phyloP scores from a whole-genome alignment of 208 protist genomes.

The Leishmania gerbilli region DNA sequence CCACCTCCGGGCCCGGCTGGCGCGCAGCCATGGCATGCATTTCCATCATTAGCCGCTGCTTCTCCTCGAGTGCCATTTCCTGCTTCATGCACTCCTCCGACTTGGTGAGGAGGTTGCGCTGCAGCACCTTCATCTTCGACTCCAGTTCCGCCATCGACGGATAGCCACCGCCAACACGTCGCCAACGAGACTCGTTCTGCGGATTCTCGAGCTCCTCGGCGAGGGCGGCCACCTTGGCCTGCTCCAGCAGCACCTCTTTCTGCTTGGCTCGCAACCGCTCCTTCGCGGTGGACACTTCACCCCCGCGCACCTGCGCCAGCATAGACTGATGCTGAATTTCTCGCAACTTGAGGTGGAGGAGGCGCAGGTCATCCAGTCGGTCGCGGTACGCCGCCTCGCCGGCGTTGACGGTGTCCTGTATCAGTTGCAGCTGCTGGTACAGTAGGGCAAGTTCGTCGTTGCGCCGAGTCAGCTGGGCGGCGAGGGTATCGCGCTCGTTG shows the following conservation, averaged over 20 bases:
- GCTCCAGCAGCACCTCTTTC: constrained; percentile 62
- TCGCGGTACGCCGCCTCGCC: constrained; percentile 96
- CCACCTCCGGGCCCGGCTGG: constrained; percentile 95
- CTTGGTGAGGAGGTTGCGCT: constrained; percentile 96
- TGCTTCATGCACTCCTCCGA: constrained; percentile 97
- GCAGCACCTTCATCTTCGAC: constrained; percentile 94
- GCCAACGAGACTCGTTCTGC: constrained; percentile 91
- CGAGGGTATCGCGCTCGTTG: constrained; percentile 95
- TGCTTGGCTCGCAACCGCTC: constrained; percentile 47
- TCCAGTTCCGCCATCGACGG: constrained; percentile 94
- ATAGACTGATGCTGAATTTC: constrained; percentile 91
- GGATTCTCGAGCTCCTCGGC: constrained; percentile 97
- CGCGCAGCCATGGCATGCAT: constrained; percentile 94
- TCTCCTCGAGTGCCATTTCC: constrained; percentile 95
- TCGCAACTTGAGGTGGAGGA: constrained; percentile 67
- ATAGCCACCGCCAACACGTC: constrained; percentile 94
- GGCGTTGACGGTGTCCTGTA: constrained; percentile 93
- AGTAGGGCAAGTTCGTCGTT: constrained; percentile 98
- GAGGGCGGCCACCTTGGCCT: constrained; percentile 90
- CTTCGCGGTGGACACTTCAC: constrained; percentile 65
- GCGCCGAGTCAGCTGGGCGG: constrained; percentile 96
- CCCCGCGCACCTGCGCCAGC: constrained; percentile 88
- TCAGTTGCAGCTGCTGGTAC: constrained; percentile 98
- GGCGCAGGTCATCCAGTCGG: constrained; percentile 71
- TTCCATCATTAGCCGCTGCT: constrained; percentile 95